Evolutionary conservation across 2,329 filamentous ascomycete genomes (phyloP), one percentile per base, ranked within the genome.

Genomic region (Achaetomium macrosporum): DNA sequence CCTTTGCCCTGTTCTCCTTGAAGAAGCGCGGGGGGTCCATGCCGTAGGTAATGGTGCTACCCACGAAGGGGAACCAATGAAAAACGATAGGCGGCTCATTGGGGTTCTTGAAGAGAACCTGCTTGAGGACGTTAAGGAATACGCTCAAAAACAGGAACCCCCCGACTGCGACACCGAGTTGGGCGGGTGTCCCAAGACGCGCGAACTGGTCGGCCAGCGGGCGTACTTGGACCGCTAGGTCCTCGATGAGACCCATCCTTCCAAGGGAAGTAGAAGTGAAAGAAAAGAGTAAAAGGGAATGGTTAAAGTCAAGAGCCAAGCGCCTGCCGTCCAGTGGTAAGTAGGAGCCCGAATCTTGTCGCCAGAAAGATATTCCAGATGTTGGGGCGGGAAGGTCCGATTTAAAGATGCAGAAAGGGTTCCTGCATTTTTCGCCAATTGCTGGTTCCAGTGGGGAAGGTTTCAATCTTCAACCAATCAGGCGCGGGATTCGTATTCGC

Each of bases 21-120:
- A 96, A 96, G 79, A 96, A 97, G 47, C 76, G 77, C 65, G 89
- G 91, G 15, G 92, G 92, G 66, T 97, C 90, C 72, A 96, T 96
- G 70, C 92, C 92, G 73, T 97, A 99, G 42, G 83, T 88, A 64
- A 97, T 77, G 55, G 93, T 96, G 75, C 86, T 96, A 59, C 92
- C 92, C 64, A 99, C 78, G 61, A 95, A 72, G 54, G 88, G 88
- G 65, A 92, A 78, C 81, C 82, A 88, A 70, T 90, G 86, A 69
- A 91, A 92, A 57, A 92, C 87, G 53, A 91, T 63, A 1, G 88
- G 88, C 30, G 88, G 88, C 68, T 90, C 87, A 68, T 90, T 87
- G 47, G 86, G 81, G 63, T 90, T 92, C 73, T 82, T 88, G 74
- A 90, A 83, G 57, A 96, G 73, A 52, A 95, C 63, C 72, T 97